Evolutionary conservation across 108 stramenopile species (phyloP).

Genomic region (Cyclostephanos tholiformis): DNA sequence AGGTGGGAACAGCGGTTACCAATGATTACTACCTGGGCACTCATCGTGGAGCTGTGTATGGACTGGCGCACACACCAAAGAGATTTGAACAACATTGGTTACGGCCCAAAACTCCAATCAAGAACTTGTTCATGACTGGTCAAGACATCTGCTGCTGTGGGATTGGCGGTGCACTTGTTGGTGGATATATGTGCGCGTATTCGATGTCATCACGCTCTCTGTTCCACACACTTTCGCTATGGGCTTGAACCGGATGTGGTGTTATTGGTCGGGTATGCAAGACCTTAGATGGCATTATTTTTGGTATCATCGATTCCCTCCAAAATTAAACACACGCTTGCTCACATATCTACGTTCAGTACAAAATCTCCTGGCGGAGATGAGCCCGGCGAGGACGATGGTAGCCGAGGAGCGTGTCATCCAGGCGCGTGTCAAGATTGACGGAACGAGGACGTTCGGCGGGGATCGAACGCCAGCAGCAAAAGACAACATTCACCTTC

Average conservation of each 20-base stretch:
- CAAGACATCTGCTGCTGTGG: slow-evolving; percentile 45
- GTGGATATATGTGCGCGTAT: slow-evolving; percentile 43
- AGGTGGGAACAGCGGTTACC: slow-evolving; percentile 54
- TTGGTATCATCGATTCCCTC: no score
- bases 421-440: slow-evolving; percentile 37
- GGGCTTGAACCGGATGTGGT: not conserved
- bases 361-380: no score
- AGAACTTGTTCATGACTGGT: slow-evolving; percentile 38
- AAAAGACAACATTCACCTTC: slow-evolving; percentile 53
- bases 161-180: slow-evolving; percentile 40
- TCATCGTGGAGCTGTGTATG: slow-evolving; percentile 49
- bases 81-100: slow-evolving; percentile 41
- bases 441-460: slow-evolving; percentile 40
- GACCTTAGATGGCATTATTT: no score
- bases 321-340: no score
- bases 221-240: slow-evolving; percentile 21
- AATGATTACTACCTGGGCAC: slow-evolving; percentile 56
- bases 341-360: no score
- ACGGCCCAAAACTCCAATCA: slow-evolving; percentile 33
- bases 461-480: slow-evolving; percentile 47
- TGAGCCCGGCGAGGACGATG: slow-evolving; percentile 37
- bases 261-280: no score
- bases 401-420: slow-evolving; percentile 35
- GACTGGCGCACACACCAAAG: slow-evolving; percentile 40
- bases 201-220: slow-evolving; percentile 26